phyloP scores from a whole-genome alignment of 1,139 yeast species.

The Kodamaea plutei region DNA sequence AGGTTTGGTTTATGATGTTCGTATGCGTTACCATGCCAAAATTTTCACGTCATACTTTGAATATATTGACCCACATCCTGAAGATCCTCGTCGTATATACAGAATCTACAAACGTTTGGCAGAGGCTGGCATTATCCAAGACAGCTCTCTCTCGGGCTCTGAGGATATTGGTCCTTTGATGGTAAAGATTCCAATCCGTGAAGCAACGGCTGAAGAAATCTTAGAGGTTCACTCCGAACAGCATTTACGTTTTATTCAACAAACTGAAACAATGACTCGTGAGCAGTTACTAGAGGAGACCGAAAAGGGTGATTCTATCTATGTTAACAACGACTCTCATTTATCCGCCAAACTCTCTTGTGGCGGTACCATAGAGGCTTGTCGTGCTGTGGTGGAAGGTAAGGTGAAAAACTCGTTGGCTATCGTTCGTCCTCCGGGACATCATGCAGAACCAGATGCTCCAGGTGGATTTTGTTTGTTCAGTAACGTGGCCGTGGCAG shows the following conservation, averaged over 20 bases:
- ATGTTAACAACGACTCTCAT: conserved; percentile 87
- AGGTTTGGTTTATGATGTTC: conserved; percentile 91
- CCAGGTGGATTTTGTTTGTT: conserved; percentile 98
- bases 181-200: conserved; percentile 86
- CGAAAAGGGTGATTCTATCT: conserved; percentile 90
- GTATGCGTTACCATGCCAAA: conserved; percentile 97
- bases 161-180: conserved; percentile 84
- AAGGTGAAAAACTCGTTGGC: conserved; percentile 89
- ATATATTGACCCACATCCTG: conserved; percentile 98
- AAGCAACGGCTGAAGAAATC: conserved; percentile 84
- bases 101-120: conserved; percentile 90
- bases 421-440: conserved; percentile 98
- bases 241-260: conserved; percentile 71
- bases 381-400: conserved; percentile 93
- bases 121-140: conserved; percentile 85
- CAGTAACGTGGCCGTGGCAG: conserved; percentile 96
- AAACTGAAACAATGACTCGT: conserved; percentile 75
- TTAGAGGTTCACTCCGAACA: conserved; percentile 79
- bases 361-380: conserved; percentile 96
- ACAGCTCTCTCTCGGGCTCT: conserved; percentile 74
- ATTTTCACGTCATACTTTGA: conserved; percentile 88
- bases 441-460: conserved; percentile 95
- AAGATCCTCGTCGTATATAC: conserved; percentile 94
- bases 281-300: conserved; percentile 80
- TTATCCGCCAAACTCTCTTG: conserved; percentile 88